A percentile compares a stretch with the other conserved stretches of the same genome.
phyloP scores from a whole-genome alignment of 2,329 filamentous ascomycete genomes.

The Colletotrichum brevisporum region DNA sequence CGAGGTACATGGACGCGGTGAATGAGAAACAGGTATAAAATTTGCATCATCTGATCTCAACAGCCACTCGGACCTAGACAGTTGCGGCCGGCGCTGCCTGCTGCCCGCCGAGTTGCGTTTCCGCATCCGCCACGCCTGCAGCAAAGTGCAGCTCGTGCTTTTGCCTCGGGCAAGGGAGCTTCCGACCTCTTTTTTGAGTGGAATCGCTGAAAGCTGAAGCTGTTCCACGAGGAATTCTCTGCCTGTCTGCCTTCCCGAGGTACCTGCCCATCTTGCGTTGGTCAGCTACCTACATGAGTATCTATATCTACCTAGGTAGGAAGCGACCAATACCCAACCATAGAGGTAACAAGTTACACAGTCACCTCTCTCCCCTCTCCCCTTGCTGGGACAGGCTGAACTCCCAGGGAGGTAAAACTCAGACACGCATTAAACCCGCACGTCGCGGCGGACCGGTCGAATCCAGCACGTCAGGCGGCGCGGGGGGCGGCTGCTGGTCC shows the following conservation, averaged over 20 bases:
- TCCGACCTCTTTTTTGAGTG: not conserved
- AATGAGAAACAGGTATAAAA: slow-evolving; percentile 22
- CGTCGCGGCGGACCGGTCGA: too few species aligned
- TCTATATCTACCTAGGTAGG: too few species aligned
- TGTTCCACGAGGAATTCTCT: not conserved
- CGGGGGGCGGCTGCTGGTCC: slow-evolving; percentile 10
- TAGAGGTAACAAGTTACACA: too few species aligned
- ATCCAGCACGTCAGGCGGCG: not conserved
- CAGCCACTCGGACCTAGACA: slow-evolving; percentile 12
- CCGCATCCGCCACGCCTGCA: slow-evolving; percentile 12
- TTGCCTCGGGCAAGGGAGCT: not conserved
- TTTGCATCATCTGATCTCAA: slow-evolving; percentile 33
- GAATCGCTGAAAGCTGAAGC: not conserved
- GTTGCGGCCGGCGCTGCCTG: slow-evolving; percentile 6
- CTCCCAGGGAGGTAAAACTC: too few species aligned
- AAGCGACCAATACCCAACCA: too few species aligned
- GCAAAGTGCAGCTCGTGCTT: not conserved
- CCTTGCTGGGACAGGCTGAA: too few species aligned
- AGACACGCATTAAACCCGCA: too few species aligned
- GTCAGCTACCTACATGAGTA: too few species aligned
- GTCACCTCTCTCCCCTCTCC: too few species aligned
- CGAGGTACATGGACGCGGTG: slow-evolving; percentile 10
- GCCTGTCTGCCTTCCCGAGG: too few species aligned
- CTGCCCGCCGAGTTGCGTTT: not conserved
- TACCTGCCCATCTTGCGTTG: too few species aligned